A percentile compares a stretch with the other conserved stretches of the same genome.
phyloP scores from a whole-genome alignment of 78 protist species.

The Dictyostelium capitatum region DNA sequence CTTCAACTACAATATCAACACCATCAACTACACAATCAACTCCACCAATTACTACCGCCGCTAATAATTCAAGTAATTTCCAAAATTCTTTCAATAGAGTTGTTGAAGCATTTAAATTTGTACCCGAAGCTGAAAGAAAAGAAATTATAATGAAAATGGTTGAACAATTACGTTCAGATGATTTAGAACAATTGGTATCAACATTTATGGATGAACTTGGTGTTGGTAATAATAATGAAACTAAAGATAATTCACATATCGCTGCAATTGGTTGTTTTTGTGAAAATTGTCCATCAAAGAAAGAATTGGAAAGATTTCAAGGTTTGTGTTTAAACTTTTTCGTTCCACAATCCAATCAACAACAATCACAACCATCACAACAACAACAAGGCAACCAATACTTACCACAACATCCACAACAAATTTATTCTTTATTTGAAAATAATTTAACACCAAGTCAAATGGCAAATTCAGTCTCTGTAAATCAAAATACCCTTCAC shows the following conservation, averaged over 20 bases:
- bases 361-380: not conserved
- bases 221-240: not conserved
- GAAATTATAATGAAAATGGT: conserved; percentile 42
- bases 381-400: not conserved
- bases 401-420: no score
- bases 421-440: no score
- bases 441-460: not conserved
- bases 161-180: conserved; percentile 37
- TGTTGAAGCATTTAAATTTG: conserved; percentile 46
- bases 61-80: conserved; percentile 18
- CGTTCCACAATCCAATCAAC: conserved; percentile 17
- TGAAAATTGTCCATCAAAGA: conserved; percentile 42
- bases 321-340: conserved; percentile 28
- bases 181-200: conserved; percentile 43
- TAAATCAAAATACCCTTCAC: conserved; percentile 1
- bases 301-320: conserved; percentile 47
- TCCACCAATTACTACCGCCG: not conserved
- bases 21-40: not conserved
- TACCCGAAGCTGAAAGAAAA: conserved; percentile 8
- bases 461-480: conserved; percentile 18
- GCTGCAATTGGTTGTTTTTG: conserved; percentile 6
- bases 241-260: not conserved
- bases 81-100: conserved; percentile 59
- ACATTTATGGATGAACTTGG: conserved; percentile 61
- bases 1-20: not conserved